A percentile compares a stretch with the other conserved stretches of the same genome.
Evolutionary conservation across 768 basidiomycete species (phyloP).

Genomic region (Russula foetens): DNA sequence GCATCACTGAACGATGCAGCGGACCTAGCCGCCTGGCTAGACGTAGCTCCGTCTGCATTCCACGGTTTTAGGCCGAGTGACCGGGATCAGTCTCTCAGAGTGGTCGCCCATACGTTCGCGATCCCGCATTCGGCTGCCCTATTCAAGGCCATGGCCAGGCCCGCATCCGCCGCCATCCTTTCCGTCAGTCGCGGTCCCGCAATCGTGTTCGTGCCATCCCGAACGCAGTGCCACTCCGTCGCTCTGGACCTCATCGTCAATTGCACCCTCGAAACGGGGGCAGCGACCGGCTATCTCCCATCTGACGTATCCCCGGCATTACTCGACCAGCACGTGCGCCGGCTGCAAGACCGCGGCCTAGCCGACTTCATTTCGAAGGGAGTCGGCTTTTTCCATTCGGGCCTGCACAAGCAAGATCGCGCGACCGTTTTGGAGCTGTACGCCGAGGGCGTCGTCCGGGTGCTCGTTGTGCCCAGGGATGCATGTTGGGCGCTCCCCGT

Average conservation of each 20-base stretch:
- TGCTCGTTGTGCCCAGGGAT: slow-evolving; percentile 76
- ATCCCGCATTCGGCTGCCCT: slow-evolving; percentile 81
- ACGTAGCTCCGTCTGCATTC: slow-evolving; percentile 51
- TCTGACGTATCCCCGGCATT: slow-evolving; percentile 39
- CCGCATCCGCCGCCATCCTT: slow-evolving; percentile 70
- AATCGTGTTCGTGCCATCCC: slow-evolving; percentile 86
- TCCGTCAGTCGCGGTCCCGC: slow-evolving; percentile 40
- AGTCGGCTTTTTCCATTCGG: slow-evolving; percentile 80
- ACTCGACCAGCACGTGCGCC: slow-evolving; percentile 49
- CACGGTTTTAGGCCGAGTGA: slow-evolving; percentile 77
- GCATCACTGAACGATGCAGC: slow-evolving; percentile 72
- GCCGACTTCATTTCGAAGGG: slow-evolving; percentile 75
- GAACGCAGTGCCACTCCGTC: slow-evolving; percentile 59
- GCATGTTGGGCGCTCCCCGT: slow-evolving; percentile 88
- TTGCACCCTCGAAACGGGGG: slow-evolving; percentile 67
- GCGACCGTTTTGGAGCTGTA: slow-evolving; percentile 73
- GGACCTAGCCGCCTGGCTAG: slow-evolving; percentile 80
- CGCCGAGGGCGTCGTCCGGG: slow-evolving; percentile 67
- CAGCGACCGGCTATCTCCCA: slow-evolving; percentile 60
- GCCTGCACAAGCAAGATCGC: slow-evolving; percentile 58
- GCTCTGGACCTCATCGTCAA: slow-evolving; percentile 85
- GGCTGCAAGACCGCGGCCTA: slow-evolving; percentile 55
- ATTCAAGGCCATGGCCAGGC: slow-evolving; percentile 88
- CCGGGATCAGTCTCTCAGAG: slow-evolving; percentile 69
- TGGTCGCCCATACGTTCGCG: slow-evolving; percentile 68